phyloP scores from a whole-genome alignment of 345 rosid genomes.

The Gossypium bickii region DNA sequence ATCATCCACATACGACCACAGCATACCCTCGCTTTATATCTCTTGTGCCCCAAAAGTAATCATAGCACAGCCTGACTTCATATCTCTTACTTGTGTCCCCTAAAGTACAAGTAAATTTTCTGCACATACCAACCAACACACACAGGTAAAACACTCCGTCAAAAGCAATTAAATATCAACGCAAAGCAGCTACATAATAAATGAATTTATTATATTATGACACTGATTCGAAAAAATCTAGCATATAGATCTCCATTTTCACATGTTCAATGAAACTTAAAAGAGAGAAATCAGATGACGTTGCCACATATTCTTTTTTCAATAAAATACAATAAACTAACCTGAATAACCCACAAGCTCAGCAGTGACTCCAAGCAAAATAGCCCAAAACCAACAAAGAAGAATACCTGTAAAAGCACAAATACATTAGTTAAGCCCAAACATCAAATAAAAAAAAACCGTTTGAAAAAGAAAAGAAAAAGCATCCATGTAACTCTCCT shows the following conservation, averaged over 20 bases:
- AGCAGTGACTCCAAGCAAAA: constrained; percentile 85
- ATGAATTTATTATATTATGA: neutral
- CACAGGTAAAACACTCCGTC: neutral
- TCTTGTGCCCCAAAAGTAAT: constrained; percentile 64
- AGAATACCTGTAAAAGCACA: constrained; percentile 67
- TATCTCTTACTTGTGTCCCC: constrained; percentile 62
- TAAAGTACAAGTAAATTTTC: constrained; percentile 80
- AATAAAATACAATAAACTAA: constrained; percentile 18
- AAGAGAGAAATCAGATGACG: neutral
- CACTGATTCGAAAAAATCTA: neutral
- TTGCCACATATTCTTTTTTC: neutral
- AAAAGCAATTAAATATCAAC: neutral
- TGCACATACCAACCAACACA: constrained; percentile 30
- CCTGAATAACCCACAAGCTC: constrained; percentile 99
- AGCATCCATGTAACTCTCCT: constrained; percentile 8
- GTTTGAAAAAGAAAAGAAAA: neutral
- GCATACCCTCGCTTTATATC: constrained; percentile 8
- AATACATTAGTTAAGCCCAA: neutral
- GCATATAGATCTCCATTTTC: neutral
- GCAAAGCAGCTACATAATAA: neutral
- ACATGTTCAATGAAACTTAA: neutral
- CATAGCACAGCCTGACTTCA: neutral
- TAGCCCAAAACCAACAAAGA: constrained; percentile 79
- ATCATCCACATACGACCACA: neutral
- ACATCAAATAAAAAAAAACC: neutral